phyloP scores from a whole-genome alignment of 352 stramenopile genomes.

The Phytophthora hibernalis region DNA sequence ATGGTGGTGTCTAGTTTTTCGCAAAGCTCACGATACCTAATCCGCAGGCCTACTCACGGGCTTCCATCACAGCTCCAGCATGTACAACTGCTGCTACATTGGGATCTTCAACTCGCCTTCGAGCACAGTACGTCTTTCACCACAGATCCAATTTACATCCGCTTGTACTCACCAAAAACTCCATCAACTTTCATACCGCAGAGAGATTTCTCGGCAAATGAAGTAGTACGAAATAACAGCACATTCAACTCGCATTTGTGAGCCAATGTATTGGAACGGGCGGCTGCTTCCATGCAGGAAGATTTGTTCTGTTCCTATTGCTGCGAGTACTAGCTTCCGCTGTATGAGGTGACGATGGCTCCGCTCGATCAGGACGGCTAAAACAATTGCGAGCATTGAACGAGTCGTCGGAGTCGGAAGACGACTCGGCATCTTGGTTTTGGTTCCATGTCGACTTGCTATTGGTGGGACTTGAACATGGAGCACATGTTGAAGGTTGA shows the following conservation, averaged over 20 bases:
- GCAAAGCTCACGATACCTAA: not conserved
- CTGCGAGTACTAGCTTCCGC: not conserved
- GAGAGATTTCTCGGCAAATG: slow-evolving; percentile 12
- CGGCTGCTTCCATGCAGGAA: slow-evolving; percentile 62
- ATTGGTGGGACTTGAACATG: slow-evolving; percentile 8
- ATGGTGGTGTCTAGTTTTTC: not conserved
- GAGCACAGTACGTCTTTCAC: slow-evolving; percentile 25
- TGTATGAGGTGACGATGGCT: not conserved
- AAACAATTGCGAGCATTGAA: not conserved
- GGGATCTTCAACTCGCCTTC: slow-evolving; percentile 24
- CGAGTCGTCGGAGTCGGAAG: slow-evolving; percentile 14
- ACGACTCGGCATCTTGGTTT: slow-evolving; percentile 19
- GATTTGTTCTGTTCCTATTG: slow-evolving; percentile 32
- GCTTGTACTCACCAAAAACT: slow-evolving; percentile 1
- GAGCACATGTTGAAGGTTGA: not conserved
- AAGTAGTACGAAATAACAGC: slow-evolving; percentile 9
- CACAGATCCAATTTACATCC: not conserved
- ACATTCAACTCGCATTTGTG: no score
- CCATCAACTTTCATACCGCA: slow-evolving; percentile 4
- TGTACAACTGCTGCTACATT: slow-evolving; percentile 12
- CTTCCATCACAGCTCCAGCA: slow-evolving; percentile 8
- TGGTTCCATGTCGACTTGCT: not conserved
- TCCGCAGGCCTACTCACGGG: slow-evolving; percentile 14
- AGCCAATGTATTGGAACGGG: slow-evolving; percentile 69
- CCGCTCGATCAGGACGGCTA: not conserved